Conservation (phyloP, 192 early-diverging fungal genomes). For the Gigaspora rosea region DNA sequence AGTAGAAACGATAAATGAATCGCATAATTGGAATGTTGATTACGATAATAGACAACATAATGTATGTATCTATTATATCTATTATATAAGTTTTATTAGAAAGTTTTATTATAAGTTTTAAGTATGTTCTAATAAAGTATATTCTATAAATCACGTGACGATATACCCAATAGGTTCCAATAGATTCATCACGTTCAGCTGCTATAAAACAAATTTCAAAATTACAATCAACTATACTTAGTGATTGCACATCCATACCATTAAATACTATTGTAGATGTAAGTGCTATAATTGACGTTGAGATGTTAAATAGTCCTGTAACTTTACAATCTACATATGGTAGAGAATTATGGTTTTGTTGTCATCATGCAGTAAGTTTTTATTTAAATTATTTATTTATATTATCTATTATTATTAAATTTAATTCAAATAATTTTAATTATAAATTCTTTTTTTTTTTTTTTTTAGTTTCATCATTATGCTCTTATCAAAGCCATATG, state of each 20-base stretch:
- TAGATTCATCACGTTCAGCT: background rate
- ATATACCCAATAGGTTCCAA: background rate
- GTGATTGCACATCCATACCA: background rate
- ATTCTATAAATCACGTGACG: background rate
- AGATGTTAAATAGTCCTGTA: constrained; percentile 21
- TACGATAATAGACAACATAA: constrained; percentile 9
- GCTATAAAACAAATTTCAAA: constrained; percentile 17
- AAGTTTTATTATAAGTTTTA: background rate
- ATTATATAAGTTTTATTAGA: background rate
- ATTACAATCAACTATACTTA: constrained; percentile 15
- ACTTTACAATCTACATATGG: constrained; percentile 49
- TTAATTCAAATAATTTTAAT: background rate
- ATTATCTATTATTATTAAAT: background rate
- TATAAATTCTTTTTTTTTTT: constrained; percentile 11
- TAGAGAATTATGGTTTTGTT: constrained; percentile 61
- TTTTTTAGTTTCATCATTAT: constrained; percentile 57
- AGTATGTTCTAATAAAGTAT: background rate
- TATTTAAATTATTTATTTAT: background rate
- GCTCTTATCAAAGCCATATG: constrained; percentile 61
- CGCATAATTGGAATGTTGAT: constrained; percentile 10
- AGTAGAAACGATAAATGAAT: background rate
- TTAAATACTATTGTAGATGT: constrained; percentile 24
- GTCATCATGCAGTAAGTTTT: constrained; percentile 55
- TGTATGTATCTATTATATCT: background rate
- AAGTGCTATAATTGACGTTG: constrained; percentile 47